Base-by-base conservation (phyloP, 495 filamentous ascomycete species). In the Sabuloglossum arenarium region DNA sequence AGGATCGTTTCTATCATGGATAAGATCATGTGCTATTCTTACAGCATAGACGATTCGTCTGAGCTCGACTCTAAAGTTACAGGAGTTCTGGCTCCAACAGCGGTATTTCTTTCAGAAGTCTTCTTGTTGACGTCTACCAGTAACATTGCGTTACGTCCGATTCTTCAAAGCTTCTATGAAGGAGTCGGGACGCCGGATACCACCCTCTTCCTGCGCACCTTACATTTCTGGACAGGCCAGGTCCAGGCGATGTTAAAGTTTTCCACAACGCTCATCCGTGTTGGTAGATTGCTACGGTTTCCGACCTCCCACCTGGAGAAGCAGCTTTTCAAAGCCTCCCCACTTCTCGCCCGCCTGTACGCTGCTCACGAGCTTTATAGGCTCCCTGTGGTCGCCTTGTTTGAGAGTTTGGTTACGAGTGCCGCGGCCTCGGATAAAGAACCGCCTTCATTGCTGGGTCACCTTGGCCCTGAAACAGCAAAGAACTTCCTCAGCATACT, bases 371-470 rank as follows among this genome's bases (percentile, higher is more conserved):
- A 82, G 54, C 64, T 64, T 1, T 91, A 85, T 64, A 79, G 74
- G 62, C 64, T 71, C 14, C 74, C 82, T 24, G 77, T 84, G 14
- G 69, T 88, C 6, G 68, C 73, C 3, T 69, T 96, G 1, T 70
- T 97, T 25, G 79, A 88, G 52, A 76, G 79, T 28, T 70, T 99
- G 16, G 80, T 97, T 21, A 73, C 78, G 28, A 79, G 74, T 58
- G 79, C 81, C 23, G 78, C 79, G 28, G 75, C 75, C 53, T 69
- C 72, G 24, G 73, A 73, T 23, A 70, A 67, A 37, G 88, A 96
- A 60, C 88, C 91, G 3, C 86, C 88, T 28, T 96, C 90, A 6
- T 73, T 98, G 23, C 76, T 99, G 21, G 88, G 88, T 55, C 84
- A 91, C 63, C 73, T 99, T 1, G 86, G 87, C 16, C 73, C 86